phyloP scores from a whole-genome alignment of 306 rosid species.

The Datisca glomerata region DNA sequence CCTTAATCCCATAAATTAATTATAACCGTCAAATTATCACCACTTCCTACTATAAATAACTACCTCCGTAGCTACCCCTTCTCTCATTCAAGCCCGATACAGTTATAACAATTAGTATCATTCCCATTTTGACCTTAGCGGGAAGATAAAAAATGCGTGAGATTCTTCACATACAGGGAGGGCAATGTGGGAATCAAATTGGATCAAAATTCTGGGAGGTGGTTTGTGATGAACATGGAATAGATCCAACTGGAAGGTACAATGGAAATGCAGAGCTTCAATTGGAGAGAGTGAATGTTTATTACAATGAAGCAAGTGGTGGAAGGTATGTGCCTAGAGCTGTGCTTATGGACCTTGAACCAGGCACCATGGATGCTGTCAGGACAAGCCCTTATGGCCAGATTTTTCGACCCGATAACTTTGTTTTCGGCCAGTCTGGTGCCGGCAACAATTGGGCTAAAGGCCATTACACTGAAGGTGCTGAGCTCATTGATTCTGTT shows the following conservation, averaged over 20 bases:
- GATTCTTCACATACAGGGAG: slow-evolving; percentile 72
- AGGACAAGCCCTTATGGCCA: slow-evolving; percentile 52
- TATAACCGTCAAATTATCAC: slow-evolving; percentile 8
- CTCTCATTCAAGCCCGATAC: slow-evolving; percentile 7
- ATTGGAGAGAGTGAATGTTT: slow-evolving; percentile 43
- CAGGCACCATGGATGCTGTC: slow-evolving; percentile 64
- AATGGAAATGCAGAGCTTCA: slow-evolving; percentile 34
- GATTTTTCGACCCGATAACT: slow-evolving; percentile 61
- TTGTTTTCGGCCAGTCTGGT: too few relatives aligned
- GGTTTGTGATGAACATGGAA: slow-evolving; percentile 56
- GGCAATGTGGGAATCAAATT: slow-evolving; percentile 70
- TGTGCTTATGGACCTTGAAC: slow-evolving; percentile 75
- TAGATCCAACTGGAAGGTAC: slow-evolving; percentile 38
- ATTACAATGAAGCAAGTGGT: slow-evolving; percentile 44
- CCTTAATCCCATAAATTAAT: neutral
- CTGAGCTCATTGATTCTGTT: too few relatives aligned
- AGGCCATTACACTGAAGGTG: too few relatives aligned
- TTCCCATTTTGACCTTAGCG: slow-evolving; percentile 6
- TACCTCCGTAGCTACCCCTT: slow-evolving; percentile 1
- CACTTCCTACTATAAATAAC: slow-evolving; percentile 19
- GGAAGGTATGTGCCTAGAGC: slow-evolving; percentile 68
- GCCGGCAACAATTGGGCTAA: too few relatives aligned
- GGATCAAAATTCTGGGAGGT: slow-evolving; percentile 63
- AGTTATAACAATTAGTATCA: slow-evolving; percentile 7
- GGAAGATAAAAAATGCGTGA: slow-evolving; percentile 44